A percentile compares a stretch with the other conserved stretches of the same genome.
These are phyloP conservation scores for Trichaptum fuscoviolaceum DNA, from an alignment of 768 basidiomycete species.

Conservation along the genomic window DNA sequence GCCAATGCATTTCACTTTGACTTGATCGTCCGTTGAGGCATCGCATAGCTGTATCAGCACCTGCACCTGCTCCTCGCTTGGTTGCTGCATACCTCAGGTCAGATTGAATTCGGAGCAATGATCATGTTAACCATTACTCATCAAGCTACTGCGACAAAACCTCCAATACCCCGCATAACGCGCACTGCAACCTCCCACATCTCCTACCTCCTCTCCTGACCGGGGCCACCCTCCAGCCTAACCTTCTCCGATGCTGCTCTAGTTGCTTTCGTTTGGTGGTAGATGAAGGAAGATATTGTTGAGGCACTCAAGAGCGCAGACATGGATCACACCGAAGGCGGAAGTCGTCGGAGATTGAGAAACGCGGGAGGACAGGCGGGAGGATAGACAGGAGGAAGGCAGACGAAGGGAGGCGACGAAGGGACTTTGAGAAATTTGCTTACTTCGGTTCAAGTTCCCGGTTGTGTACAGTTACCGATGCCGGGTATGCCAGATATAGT, in stretches of 20 bases:
- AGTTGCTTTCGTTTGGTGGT: slow-evolving; percentile 38
- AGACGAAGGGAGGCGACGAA: slow-evolving; percentile 20
- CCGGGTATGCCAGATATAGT: no score
- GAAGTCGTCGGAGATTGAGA: slow-evolving; percentile 88
- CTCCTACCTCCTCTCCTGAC: slow-evolving; percentile 65
- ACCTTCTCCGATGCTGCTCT: slow-evolving; percentile 55
- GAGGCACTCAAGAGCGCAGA: slow-evolving; percentile 82
- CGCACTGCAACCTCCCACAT: slow-evolving; percentile 79
- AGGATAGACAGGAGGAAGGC: slow-evolving; percentile 59
- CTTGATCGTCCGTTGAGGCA: slow-evolving; percentile 43
- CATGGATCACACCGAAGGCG: slow-evolving; percentile 74
- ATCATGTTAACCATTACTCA: slow-evolving; percentile 21
- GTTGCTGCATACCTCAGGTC: slow-evolving; percentile 34
- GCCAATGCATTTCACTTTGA: slow-evolving; percentile 77
- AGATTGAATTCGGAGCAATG: not conserved
- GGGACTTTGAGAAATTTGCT: no score
- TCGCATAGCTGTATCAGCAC: slow-evolving; percentile 64
- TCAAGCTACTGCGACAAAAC: slow-evolving; percentile 65
- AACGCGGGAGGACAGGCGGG: slow-evolving; percentile 55
- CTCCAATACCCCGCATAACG: slow-evolving; percentile 84
- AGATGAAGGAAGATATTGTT: slow-evolving; percentile 85
- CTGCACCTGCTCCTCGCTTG: slow-evolving; percentile 54
- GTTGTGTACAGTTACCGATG: no score
- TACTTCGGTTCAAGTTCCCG: no score
- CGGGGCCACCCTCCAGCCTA: slow-evolving; percentile 52